These are phyloP conservation scores for Talaromyces borbonicus DNA, from an alignment of 495 filamentous ascomycete genomes.

Conservation along the genomic window DNA sequence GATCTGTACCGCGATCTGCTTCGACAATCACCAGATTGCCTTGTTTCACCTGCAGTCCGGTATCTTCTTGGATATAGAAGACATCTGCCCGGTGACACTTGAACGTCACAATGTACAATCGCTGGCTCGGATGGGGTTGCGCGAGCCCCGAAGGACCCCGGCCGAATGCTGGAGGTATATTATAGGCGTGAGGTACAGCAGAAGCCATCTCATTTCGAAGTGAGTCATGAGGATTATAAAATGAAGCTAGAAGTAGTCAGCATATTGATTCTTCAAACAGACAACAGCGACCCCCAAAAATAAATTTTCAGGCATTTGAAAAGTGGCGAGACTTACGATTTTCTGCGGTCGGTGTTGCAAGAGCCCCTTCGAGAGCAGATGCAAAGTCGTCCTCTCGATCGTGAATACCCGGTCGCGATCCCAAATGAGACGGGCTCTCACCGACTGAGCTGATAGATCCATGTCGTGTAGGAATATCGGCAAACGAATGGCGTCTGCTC, in stretches of 20 bases:
- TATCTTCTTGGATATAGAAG: conserved; percentile 93
- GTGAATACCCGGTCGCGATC: conserved; percentile 18
- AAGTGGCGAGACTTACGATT: conserved; percentile 32
- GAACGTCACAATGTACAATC: conserved; percentile 89
- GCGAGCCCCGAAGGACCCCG: conserved; percentile 50
- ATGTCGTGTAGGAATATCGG: conserved; percentile 66
- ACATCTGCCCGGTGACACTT: conserved; percentile 91
- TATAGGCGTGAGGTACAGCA: conserved; percentile 45
- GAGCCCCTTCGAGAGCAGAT: conserved; percentile 24
- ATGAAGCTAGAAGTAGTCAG: conserved; percentile 38
- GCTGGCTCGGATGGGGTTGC: conserved; percentile 68
- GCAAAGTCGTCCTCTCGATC: conserved; percentile 32
- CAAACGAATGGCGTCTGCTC: conserved; percentile 94
- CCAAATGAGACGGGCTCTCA: conserved; percentile 31
- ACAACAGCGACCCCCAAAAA: too few species aligned
- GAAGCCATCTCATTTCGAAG: conserved; percentile 27
- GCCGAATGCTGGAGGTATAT: conserved; percentile 36
- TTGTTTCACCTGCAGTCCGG: conserved; percentile 76
- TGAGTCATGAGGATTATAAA: conserved; percentile 34
- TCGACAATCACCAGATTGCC: conserved; percentile 96
- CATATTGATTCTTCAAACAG: conserved; percentile 17
- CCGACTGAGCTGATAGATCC: conserved; percentile 55
- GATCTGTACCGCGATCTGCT: conserved; percentile 89
- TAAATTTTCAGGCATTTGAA: too few species aligned
- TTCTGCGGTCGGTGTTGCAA: conserved; percentile 24